Evolutionary conservation across 75 land plant species (phyloP), one percentile per base, ranked within the genome.

Genomic region (Cryptomeria japonica): DNA sequence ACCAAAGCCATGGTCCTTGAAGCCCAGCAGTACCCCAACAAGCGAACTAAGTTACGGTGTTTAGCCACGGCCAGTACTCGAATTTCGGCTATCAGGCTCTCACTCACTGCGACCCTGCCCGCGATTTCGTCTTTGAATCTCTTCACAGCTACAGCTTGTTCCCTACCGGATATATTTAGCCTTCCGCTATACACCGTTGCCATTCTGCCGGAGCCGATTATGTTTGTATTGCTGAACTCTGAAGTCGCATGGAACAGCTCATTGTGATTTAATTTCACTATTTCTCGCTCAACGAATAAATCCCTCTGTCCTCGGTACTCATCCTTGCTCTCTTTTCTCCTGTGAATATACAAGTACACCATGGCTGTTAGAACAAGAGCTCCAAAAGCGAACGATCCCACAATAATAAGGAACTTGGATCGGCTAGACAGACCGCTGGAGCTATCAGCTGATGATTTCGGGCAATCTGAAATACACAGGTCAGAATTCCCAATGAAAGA

Each of bases 401-500:
- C 32, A 1, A 73, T 73, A n/a, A 73, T 73, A 7, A 13, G 11
- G 14, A 73, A 73, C 36, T n/a, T 73, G 14, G 32, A 31, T 12
- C 77, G 36, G 32, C 32, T 73, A 2, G 14, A 9, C 0, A 73
- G 77, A 31, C 77, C 12, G 1, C 36, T 11, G 77, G 77, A 73
- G 12, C 38, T 28, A 15, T 22, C 34, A 49, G 12, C 37, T n/a
- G 34, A 18, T 5, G 46, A 41, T 49, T 34, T 76, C 55, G 90
- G 77, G 85, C 90, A 89, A 1, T 64, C 9, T 15, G 37, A 10
- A 73, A 89, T 89, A 56, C 91, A 90, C 22, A 90, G 51, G 1
- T 41, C 51, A 8, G 87, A 85, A 86, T 90, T 86, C 5, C 89
- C 90, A 6, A 90, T 84, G 38, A 90, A 82, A 15, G 89, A 80